Evolutionary conservation across 2,329 filamentous ascomycete genomes (phyloP).

Genomic region (Botrytis medusae): DNA sequence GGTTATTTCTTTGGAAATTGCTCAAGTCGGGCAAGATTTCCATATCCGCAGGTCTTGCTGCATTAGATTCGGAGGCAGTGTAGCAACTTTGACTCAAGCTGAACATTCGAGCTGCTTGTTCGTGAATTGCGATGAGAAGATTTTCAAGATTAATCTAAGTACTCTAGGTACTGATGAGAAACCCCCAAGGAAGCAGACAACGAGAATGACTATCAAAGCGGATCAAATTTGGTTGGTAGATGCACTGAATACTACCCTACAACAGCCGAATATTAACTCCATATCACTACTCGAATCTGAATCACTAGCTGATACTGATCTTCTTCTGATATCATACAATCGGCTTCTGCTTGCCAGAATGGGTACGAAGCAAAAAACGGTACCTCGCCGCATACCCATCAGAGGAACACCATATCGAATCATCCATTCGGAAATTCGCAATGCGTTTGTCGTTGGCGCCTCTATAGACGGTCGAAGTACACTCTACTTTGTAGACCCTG

Average conservation of each 20-base stretch:
- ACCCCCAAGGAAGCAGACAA: not conserved
- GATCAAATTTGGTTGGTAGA: slow-evolving; percentile 54
- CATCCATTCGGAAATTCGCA: slow-evolving; percentile 54
- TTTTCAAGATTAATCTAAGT: slow-evolving; percentile 38
- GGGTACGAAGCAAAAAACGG: slow-evolving; percentile 46
- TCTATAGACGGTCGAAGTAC: slow-evolving; percentile 47
- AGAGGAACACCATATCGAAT: slow-evolving; percentile 44
- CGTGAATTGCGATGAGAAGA: slow-evolving; percentile 50
- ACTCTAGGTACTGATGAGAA: not conserved
- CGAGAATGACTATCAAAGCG: slow-evolving; percentile 17
- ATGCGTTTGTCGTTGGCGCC: slow-evolving; percentile 55
- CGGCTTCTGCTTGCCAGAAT: slow-evolving; percentile 56
- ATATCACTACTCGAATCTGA: slow-evolving; percentile 47
- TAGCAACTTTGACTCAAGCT: slow-evolving; percentile 30
- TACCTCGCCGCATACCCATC: slow-evolving; percentile 52
- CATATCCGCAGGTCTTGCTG: slow-evolving; percentile 23
- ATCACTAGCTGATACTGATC: slow-evolving; percentile 35
- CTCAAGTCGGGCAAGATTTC: slow-evolving; percentile 18
- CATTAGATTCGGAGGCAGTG: slow-evolving; percentile 35
- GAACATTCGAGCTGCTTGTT: slow-evolving; percentile 42
- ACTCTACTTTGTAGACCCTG: slow-evolving; percentile 57
- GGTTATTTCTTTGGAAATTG: slow-evolving; percentile 32
- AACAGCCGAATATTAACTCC: slow-evolving; percentile 50
- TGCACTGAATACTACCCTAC: slow-evolving; percentile 47
- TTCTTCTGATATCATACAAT: slow-evolving; percentile 51